Conservation (phyloP, 257 asterid genomes). For the Echium plantagineum region DNA sequence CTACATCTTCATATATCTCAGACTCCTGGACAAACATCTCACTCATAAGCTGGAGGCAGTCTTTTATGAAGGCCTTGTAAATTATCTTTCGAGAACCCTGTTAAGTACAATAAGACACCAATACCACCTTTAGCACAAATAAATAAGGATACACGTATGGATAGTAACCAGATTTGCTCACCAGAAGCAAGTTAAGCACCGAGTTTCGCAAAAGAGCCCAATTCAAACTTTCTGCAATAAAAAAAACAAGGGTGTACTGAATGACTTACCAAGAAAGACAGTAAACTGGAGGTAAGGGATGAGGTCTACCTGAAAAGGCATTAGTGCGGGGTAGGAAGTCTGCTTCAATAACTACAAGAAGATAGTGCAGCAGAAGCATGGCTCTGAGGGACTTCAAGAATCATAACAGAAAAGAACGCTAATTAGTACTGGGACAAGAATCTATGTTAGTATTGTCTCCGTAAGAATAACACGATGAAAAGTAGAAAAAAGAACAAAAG, state of each 20-base stretch:
- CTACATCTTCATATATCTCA: constrained; percentile 24
- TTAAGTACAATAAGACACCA: constrained; percentile 11
- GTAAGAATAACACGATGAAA: background rate
- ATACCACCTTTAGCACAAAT: background rate
- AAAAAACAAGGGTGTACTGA: background rate
- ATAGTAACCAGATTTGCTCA: constrained; percentile 19
- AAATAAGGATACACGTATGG: background rate
- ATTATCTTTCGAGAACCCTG: constrained; percentile 81
- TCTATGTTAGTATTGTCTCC: background rate
- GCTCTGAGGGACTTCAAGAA: constrained; percentile 57
- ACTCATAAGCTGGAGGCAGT: constrained; percentile 39
- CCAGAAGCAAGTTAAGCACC: constrained; percentile 65
- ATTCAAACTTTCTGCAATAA: constrained; percentile 52
- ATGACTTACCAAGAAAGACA: constrained; percentile 1
- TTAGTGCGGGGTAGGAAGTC: constrained; percentile 55
- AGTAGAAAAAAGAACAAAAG: background rate
- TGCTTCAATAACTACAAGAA: constrained; percentile 58
- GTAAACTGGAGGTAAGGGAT: background rate
- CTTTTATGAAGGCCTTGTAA: constrained; percentile 55
- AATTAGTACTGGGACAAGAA: too few species aligned
- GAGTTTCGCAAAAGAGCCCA: constrained; percentile 74
- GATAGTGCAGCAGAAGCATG: constrained; percentile 75
- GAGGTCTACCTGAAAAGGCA: constrained; percentile 42
- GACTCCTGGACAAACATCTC: constrained; percentile 21
- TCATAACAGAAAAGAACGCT: too few species aligned